Evolutionary conservation across 768 basidiomycete species (phyloP), one percentile per base, ranked within the genome.

Genomic region (Auriscalpium microsporum): DNA sequence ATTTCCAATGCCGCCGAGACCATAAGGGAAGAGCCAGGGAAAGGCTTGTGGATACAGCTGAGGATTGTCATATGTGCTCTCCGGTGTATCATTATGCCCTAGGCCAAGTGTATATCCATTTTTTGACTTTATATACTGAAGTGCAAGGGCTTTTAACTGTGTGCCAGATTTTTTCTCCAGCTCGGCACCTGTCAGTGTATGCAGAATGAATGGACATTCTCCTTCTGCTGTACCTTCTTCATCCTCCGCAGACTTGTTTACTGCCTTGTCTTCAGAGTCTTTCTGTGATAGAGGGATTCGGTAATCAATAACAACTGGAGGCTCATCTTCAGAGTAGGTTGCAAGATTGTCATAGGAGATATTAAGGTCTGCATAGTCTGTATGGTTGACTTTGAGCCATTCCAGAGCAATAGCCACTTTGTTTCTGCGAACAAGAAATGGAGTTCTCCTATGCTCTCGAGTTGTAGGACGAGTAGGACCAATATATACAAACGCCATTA

Each of bases 21-120:
- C 72, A 63, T 75, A 75, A 0, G 73, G 74, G 58, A 71, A 76
- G 1, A 75, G 55, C 71, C 73, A 75, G 0, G 72, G 72, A 62
- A 71, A 73, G 69, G 71, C 71, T 16, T 65, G 60, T 1, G 74
- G 71, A 59, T 71, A 74, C 1, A 72, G 52, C 4, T 62, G 53
- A 4, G 67, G 66, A 58, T 75, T 73, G 16, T 70, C 52, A 38
- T 66, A 74, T 16, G 71, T 66, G 6, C 65, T 66, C 44, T 71
- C 60, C 11, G 67, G 63, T 3, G 57, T 46, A 7, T 42, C 34
- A 8, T 56, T 52, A 50, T 69, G 70, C 0, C 70, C 71, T 2
- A 72, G 59, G 0, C 56, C 68, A 1, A 76, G 58, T 0, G 67
- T 52, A n/a, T 61, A 64, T 0, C 68, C 68, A 3, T 55, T 58